Base-by-base conservation (phyloP, 148 eudicot species). In the Nyssa sinensis region DNA sequence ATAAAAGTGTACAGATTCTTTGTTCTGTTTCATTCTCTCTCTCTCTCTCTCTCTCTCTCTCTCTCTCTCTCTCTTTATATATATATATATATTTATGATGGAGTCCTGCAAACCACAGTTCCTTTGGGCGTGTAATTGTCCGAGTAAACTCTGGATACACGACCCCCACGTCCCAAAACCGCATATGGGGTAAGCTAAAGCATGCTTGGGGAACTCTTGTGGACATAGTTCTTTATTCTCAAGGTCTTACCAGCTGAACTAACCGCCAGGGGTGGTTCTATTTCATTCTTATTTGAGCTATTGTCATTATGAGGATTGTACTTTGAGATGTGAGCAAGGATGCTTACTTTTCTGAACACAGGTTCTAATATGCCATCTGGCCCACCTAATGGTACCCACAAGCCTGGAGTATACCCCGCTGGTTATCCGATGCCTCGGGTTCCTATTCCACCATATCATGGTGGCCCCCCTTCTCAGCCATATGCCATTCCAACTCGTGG, bases 401-500 rank as follows among this genome's bases (percentile, higher is more conserved):
- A 92, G 80, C 92, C 96, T 31, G 94, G 94, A 64, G 60, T 89
- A 25, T 93, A 88, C 79, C 94, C 98, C 66, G 78, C 90, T 79
- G 94, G 93, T 64, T 96, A 81, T 75, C 87, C 94, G 16, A 84
- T 93, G 86, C 92, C 93, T 74, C 91, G 94, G 28, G 93, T 89
- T 75, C 98, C 99, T 7, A 17, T 96, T 70, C 80, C 85, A 72
- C 91, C 96, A 55, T 93, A 91, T 82, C 97, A 90, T 72, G 97
- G 99, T 63, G 91, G 88, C 31, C 91, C 89, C 67, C 93, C 89
- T 21, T 81, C 99, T 23, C 99, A 96, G 77, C 99, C 97, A 5
- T 96, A 93, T 83, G 94, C 98, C 62, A 96, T 96, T 76, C 99
- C 99, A 44, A 78, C 89, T 44, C 94, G 97, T 62, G 97, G 94